phyloP scores from a whole-genome alignment of 768 basidiomycete genomes.

The Chiua virens region DNA sequence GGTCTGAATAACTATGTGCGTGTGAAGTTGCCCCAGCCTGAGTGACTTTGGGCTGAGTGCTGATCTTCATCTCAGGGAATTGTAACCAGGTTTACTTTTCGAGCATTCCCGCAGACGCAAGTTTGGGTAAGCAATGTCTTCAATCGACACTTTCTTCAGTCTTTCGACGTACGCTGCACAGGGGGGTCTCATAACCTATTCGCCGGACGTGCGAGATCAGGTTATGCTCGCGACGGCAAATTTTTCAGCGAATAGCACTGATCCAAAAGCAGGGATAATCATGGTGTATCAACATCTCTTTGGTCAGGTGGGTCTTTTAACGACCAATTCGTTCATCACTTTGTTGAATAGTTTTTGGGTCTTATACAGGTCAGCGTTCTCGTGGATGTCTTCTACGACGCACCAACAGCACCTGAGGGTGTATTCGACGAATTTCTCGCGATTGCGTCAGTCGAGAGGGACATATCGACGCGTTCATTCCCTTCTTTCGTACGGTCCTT shows the following conservation, averaged over 20 bases:
- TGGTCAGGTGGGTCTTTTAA: neutral
- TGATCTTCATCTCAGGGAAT: conserved; percentile 41
- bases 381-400: no score
- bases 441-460: no score
- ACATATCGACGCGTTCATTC: no score
- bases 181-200: conserved; percentile 43
- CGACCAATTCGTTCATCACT: no score
- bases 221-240: conserved; percentile 9
- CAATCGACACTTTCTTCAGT: neutral
- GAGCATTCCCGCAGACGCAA: conserved; percentile 49
- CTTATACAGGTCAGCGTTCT: no score
- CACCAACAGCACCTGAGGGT: no score
- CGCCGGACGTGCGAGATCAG: neutral
- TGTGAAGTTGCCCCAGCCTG: neutral
- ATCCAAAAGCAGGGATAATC: conserved; percentile 34
- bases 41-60: neutral
- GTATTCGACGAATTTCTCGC: no score
- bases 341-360: no score
- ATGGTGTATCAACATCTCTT: conserved; percentile 37
- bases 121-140: conserved; percentile 50
- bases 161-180: conserved; percentile 13
- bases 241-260: conserved; percentile 6
- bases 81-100: conserved; percentile 54
- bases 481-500: no score
- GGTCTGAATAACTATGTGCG: conserved; percentile 57